Conservation (phyloP, 1,284 basidiomycete genomes). For the Laetiporus sulphureus region DNA sequence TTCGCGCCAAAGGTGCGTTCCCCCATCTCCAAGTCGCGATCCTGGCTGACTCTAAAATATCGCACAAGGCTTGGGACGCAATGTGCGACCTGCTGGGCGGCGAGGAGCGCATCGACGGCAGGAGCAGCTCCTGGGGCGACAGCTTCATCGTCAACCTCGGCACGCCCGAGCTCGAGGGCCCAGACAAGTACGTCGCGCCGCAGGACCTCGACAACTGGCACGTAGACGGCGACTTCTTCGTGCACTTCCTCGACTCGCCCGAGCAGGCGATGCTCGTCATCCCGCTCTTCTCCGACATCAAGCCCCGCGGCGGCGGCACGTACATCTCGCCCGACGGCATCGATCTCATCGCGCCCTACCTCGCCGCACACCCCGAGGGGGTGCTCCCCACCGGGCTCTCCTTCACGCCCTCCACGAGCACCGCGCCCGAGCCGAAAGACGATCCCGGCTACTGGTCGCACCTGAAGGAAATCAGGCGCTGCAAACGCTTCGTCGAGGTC, state of each 20-base stretch:
- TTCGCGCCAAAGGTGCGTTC: constrained; percentile 45
- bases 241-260: constrained; percentile 56
- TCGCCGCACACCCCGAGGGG: constrained; percentile 49
- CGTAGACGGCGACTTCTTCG: constrained; percentile 60
- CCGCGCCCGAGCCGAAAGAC: constrained; percentile 27
- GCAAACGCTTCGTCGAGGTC: constrained; percentile 47
- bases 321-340: constrained; percentile 52
- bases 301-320: constrained; percentile 46
- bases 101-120: constrained; percentile 46
- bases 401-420: constrained; percentile 39
- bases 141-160: constrained; percentile 57
- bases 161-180: constrained; percentile 33
- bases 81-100: constrained; percentile 54
- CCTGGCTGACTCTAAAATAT: not conserved
- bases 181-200: constrained; percentile 28
- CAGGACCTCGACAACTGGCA: constrained; percentile 53
- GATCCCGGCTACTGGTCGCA: constrained; percentile 40
- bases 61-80: constrained; percentile 44
- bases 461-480: constrained; percentile 28
- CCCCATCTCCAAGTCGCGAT: not conserved
- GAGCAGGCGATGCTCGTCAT: constrained; percentile 57
- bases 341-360: constrained; percentile 42
- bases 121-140: constrained; percentile 45
- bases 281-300: constrained; percentile 49
- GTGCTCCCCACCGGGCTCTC: constrained; percentile 38